phyloP scores from a whole-genome alignment of 345 rosid genomes.

The Aquilaria yunnanensis region DNA sequence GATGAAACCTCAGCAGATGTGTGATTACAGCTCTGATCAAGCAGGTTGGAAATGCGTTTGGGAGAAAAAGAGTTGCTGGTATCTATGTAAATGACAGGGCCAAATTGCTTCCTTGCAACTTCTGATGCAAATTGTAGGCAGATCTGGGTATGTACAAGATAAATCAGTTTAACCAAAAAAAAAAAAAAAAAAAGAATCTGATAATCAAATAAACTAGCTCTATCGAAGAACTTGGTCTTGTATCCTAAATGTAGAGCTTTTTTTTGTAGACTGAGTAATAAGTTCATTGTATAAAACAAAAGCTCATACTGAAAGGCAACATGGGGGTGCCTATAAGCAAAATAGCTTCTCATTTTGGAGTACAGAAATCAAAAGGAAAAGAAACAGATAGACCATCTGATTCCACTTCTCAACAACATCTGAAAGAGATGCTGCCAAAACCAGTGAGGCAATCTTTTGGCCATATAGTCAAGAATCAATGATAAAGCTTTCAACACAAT shows the following conservation, averaged over 20 bases:
- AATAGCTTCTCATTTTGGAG: neutral
- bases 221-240: neutral
- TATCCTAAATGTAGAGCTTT: too few relatives aligned
- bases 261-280: too few relatives aligned
- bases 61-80: constrained; percentile 85
- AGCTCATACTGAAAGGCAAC: too few relatives aligned
- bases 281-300: too few relatives aligned
- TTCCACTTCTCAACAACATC: neutral
- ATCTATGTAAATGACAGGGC: constrained; percentile 54
- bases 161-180: constrained; percentile 3
- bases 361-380: neutral
- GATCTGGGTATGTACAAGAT: constrained; percentile 31
- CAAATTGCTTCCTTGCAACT: constrained; percentile 41
- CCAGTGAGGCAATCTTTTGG: neutral
- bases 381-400: neutral
- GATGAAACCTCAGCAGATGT: constrained; percentile 30
- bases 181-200: neutral
- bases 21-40: constrained; percentile 27
- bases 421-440: neutral
- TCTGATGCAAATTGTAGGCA: constrained; percentile 59
- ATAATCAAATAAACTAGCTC: neutral
- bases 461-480: too few relatives aligned
- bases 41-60: constrained; percentile 42
- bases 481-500: too few relatives aligned
- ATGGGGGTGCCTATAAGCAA: constrained; percentile 1